These are phyloP conservation scores for Polyporus arcularius DNA, from an alignment of 768 basidiomycete species.

Conservation along the genomic window DNA sequence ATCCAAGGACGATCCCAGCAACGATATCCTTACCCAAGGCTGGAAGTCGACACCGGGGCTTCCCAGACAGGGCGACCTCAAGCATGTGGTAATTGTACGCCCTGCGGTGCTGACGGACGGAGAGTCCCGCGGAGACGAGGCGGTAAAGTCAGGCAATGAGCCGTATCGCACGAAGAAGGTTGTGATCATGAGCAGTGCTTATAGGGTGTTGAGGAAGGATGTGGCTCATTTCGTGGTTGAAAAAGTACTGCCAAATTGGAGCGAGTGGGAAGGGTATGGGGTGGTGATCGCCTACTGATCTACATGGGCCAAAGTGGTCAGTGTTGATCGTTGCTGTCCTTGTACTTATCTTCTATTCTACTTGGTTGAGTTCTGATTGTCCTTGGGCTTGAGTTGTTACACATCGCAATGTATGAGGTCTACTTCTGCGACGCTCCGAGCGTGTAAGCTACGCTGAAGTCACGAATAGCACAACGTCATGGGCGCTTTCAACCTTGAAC, in stretches of 20 bases:
- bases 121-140: conserved; percentile 38
- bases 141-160: conserved; percentile 28
- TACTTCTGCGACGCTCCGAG: too few species aligned
- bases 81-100: conserved; percentile 50
- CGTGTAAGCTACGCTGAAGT: too few species aligned
- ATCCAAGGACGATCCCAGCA: conserved; percentile 38
- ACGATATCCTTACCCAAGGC: conserved; percentile 43
- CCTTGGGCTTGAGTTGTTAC: too few species aligned
- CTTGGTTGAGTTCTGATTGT: too few species aligned
- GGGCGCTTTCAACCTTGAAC: too few species aligned
- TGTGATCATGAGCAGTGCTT: conserved; percentile 33
- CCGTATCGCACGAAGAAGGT: conserved; percentile 46
- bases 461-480: too few species aligned
- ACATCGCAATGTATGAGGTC: too few species aligned
- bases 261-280: conserved; percentile 51
- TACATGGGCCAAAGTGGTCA: neutral
- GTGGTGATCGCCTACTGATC: conserved; percentile 50
- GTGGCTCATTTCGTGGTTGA: conserved; percentile 67
- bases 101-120: conserved; percentile 64
- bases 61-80: conserved; percentile 45
- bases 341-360: too few species aligned
- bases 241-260: conserved; percentile 47
- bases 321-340: too few species aligned
- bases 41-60: conserved; percentile 48
- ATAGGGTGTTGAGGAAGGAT: conserved; percentile 62